Percentiles rank a stretch among this genome's conserved stretches.
Conservation (phyloP, 176 grass and related monocot species). For the Urochloa ruziziensis region DNA sequence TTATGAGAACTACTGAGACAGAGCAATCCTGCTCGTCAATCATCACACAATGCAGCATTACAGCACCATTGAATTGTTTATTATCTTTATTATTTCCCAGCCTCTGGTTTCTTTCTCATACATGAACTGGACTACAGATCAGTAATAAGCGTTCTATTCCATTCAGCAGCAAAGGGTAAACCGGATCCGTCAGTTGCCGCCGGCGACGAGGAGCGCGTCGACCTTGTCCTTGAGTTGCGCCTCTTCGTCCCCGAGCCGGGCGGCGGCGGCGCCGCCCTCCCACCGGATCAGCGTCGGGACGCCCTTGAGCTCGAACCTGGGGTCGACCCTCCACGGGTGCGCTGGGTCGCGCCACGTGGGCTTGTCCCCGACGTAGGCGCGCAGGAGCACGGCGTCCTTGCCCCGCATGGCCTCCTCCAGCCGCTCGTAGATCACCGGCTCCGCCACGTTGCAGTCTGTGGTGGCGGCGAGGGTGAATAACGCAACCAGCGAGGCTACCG, state of each 20-base stretch:
- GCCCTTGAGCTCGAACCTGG: constrained; percentile 62
- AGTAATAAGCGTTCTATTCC: background rate
- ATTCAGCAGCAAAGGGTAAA: background rate
- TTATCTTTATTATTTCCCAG: background rate
- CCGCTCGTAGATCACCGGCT: constrained; percentile 78
- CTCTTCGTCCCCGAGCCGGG: constrained; percentile 70
- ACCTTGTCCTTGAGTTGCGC: constrained; percentile 62
- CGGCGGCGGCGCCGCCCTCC: constrained; percentile 60
- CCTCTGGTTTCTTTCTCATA: background rate
- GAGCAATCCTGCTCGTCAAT: no score
- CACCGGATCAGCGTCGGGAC: constrained; percentile 86
- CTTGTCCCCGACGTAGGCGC: constrained; percentile 82
- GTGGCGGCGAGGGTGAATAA: background rate
- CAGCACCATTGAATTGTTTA: no score
- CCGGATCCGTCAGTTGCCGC: background rate
- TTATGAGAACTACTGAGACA: no score
- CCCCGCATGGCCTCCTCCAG: constrained; percentile 43
- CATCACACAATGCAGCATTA: background rate
- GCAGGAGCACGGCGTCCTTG: constrained; percentile 62
- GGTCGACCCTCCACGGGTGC: constrained; percentile 81
- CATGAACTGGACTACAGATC: background rate
- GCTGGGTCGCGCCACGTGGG: constrained; percentile 66
- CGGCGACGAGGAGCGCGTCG: constrained; percentile 30
- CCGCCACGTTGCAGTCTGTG: constrained; percentile 91
- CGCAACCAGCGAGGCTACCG: no score